phyloP scores from a whole-genome alignment of 2,329 filamentous ascomycete species.

The Pseudogymnoascus sp. region DNA sequence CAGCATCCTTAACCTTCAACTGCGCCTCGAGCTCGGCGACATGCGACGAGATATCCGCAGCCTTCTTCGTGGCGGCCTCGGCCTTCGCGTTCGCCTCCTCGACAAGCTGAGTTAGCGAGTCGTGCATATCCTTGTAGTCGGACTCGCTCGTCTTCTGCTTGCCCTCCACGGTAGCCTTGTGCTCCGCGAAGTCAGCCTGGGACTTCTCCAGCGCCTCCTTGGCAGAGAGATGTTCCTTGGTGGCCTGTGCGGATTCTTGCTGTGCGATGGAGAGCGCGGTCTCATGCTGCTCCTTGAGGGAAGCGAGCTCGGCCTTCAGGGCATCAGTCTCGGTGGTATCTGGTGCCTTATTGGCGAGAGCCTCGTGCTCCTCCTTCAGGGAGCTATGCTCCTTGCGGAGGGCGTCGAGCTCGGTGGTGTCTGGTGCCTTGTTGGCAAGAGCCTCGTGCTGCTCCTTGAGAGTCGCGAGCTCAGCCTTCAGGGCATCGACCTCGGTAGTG shows the following conservation, averaged over 20 bases:
- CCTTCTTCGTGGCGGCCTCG: conserved; percentile 27
- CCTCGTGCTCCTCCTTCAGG: conserved; percentile 32
- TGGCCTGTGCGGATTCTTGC: conserved; percentile 28
- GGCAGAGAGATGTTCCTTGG: conserved; percentile 32
- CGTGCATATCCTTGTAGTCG: conserved; percentile 57
- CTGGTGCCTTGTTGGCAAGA: conserved; percentile 43
- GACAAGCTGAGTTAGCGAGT: conserved; percentile 52
- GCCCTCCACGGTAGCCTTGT: conserved; percentile 43
- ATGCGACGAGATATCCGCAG: neutral
- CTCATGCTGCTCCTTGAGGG: conserved; percentile 41
- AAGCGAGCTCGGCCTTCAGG: conserved; percentile 44
- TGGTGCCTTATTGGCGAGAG: conserved; percentile 45
- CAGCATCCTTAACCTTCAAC: conserved; percentile 48
- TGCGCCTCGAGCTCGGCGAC: conserved; percentile 20
- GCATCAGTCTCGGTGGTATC: conserved; percentile 49
- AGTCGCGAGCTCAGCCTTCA: conserved; percentile 16
- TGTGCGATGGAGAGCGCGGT: conserved; percentile 33
- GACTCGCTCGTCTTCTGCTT: conserved; percentile 47
- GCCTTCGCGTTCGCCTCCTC: conserved; percentile 43
- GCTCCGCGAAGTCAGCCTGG: conserved; percentile 46
- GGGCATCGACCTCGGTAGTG: conserved; percentile 29
- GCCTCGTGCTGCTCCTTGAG: conserved; percentile 35
- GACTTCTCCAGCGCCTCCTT: conserved; percentile 35
- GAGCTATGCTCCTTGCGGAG: conserved; percentile 50
- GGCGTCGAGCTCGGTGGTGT: conserved; percentile 43